Conservation (phyloP, 768 basidiomycete species). For the Dioszegia crocea region DNA sequence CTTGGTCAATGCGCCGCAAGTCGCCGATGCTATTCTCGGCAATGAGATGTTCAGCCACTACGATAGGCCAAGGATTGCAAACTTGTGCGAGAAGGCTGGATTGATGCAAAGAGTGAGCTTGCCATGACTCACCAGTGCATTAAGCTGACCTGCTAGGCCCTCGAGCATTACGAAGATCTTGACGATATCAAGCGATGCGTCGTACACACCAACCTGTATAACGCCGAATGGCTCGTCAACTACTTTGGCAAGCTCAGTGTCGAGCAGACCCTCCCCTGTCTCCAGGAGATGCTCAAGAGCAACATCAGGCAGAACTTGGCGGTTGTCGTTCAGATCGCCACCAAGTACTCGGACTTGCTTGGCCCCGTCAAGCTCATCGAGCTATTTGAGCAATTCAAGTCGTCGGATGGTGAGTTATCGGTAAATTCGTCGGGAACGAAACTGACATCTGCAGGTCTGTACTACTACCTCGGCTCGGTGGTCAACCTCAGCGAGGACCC, state of each 20-base stretch:
- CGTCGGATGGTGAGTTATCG: slow-evolving; percentile 71
- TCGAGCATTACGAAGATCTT: slow-evolving; percentile 96
- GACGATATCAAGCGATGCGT: slow-evolving; percentile 98
- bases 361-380: slow-evolving; percentile 97
- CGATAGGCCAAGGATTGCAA: slow-evolving; percentile 92
- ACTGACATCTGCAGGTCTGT: slow-evolving; percentile 62
- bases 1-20: slow-evolving; percentile 92
- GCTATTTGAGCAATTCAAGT: slow-evolving; percentile 97
- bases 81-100: slow-evolving; percentile 97
- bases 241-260: slow-evolving; percentile 97
- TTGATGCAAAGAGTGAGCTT: slow-evolving; percentile 76
- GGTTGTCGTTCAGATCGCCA: slow-evolving; percentile 92
- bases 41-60: slow-evolving; percentile 99
- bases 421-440: neutral
- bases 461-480: slow-evolving; percentile 96
- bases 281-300: slow-evolving; percentile 93
- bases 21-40: slow-evolving; percentile 96
- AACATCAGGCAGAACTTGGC: slow-evolving; percentile 98
- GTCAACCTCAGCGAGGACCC: slow-evolving; percentile 94
- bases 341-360: slow-evolving; percentile 96
- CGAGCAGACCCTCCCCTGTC: slow-evolving; percentile 91
- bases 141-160: slow-evolving; percentile 59
- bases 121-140: neutral
- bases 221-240: slow-evolving; percentile 91
- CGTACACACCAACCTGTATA: slow-evolving; percentile 80